Conservation (phyloP, 306 rosid genomes). For the Cicer yamashitae region DNA sequence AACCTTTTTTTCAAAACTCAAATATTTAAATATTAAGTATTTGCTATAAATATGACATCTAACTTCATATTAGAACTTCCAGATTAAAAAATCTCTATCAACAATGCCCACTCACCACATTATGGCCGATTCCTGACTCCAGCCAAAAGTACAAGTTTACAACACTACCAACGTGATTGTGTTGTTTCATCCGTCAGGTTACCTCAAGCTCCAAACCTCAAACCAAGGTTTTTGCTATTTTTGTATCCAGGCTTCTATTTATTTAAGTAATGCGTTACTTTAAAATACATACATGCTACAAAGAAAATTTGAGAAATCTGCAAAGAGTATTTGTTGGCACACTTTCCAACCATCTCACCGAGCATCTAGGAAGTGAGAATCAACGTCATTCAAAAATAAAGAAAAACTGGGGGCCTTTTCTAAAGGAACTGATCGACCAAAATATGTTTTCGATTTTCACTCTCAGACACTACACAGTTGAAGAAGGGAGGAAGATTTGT, state of each 20-base stretch:
- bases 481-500: conserved; percentile 22
- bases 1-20: background rate
- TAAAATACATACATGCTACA: conserved; percentile 10
- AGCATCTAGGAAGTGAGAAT: conserved; percentile 36
- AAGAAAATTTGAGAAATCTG: conserved; percentile 14
- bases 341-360: conserved; percentile 12
- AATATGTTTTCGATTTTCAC: conserved; percentile 16
- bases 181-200: conserved; percentile 25
- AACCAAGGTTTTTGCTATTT: conserved; percentile 15
- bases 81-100: conserved; percentile 4
- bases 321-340: background rate
- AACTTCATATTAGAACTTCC: conserved; percentile 14
- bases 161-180: background rate
- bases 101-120: conserved; percentile 18
- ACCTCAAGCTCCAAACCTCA: conserved; percentile 27
- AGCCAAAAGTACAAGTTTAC: conserved; percentile 10
- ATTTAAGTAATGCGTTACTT: background rate
- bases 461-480: conserved; percentile 31
- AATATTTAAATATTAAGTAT: background rate
- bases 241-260: conserved; percentile 37
- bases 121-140: conserved; percentile 14
- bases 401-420: background rate
- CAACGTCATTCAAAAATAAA: background rate
- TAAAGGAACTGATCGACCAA: conserved; percentile 18
- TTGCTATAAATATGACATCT: conserved; percentile 5